Conservation (phyloP, 2,329 filamentous ascomycete species). For the Aspergillus sp. region DNA sequence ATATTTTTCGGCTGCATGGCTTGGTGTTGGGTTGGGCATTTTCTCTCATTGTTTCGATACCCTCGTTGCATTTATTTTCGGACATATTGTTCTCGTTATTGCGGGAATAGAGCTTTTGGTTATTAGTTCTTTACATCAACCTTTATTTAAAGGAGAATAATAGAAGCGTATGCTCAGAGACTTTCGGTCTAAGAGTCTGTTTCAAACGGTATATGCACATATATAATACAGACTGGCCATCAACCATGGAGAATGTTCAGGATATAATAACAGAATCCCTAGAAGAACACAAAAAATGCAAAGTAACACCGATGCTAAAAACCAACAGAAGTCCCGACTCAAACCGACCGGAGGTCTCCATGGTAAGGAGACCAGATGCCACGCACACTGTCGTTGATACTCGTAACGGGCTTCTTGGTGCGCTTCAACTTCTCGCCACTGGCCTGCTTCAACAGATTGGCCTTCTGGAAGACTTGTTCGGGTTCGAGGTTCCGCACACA, state of each 20-base stretch:
- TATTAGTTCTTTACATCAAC: neutral
- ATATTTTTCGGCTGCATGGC: slow-evolving; percentile 16
- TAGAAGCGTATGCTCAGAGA: neutral
- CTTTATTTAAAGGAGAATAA: neutral
- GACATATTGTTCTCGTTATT: slow-evolving; percentile 6
- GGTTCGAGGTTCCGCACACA: slow-evolving; percentile 85
- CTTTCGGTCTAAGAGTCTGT: neutral
- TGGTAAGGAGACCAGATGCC: slow-evolving; percentile 67
- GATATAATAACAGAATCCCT: slow-evolving; percentile 27
- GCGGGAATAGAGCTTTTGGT: neutral
- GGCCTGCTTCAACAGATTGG: slow-evolving; percentile 47
- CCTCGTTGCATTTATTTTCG: slow-evolving; percentile 14
- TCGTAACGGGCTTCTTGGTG: slow-evolving; percentile 59
- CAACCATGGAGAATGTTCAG: slow-evolving; percentile 26
- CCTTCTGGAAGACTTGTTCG: slow-evolving; percentile 78
- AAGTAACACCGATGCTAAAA: slow-evolving; percentile 19
- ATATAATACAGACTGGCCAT: slow-evolving; percentile 25
- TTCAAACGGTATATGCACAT: slow-evolving; percentile 15
- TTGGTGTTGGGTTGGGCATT: slow-evolving; percentile 16
- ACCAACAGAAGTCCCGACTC: slow-evolving; percentile 21
- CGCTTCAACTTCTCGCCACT: slow-evolving; percentile 52
- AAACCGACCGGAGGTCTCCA: slow-evolving; percentile 53
- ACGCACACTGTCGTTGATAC: slow-evolving; percentile 63
- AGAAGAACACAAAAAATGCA: slow-evolving; percentile 6
- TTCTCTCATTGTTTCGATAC: slow-evolving; percentile 19